phyloP scores from a whole-genome alignment of 2,329 filamentous ascomycete species.

The Aspergillus persii region DNA sequence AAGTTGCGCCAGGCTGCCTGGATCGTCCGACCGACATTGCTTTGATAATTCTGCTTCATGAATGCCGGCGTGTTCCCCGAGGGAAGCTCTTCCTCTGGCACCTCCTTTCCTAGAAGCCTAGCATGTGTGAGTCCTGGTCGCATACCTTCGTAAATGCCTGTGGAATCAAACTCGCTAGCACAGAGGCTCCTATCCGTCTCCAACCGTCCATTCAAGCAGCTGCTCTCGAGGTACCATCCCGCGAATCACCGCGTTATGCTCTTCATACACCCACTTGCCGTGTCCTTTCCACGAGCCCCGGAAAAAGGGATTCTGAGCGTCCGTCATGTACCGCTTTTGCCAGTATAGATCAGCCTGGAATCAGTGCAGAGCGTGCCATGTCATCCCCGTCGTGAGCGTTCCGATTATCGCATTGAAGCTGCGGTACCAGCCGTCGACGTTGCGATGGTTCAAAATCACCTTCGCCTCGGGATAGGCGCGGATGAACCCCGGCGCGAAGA shows the following conservation, averaged over 20 bases:
- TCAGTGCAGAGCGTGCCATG: conserved; percentile 2
- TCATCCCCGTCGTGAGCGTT: not conserved
- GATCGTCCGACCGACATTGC: not conserved
- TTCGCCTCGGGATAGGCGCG: conserved; percentile 24
- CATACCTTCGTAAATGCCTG: too few relatives aligned
- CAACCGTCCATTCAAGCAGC: conserved; percentile 11
- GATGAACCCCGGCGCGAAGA: conserved; percentile 22
- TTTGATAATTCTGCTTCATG: not conserved
- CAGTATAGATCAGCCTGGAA: conserved; percentile 14
- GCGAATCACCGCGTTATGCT: conserved; percentile 9
- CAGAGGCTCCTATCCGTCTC: conserved; percentile 18
- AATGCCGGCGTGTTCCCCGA: conserved; percentile 3
- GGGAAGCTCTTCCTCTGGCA: conserved; percentile 7
- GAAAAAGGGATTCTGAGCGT: not conserved
- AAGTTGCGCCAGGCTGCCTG: not conserved
- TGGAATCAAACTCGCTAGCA: conserved; percentile 5
- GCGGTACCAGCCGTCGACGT: conserved; percentile 17
- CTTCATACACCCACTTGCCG: conserved; percentile 13
- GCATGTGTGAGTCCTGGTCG: not conserved
- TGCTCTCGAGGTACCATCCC: conserved; percentile 1
- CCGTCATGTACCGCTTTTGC: conserved; percentile 1
- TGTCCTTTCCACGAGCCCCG: conserved; percentile 4
- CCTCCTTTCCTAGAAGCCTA: conserved; percentile 10
- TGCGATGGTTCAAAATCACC: conserved; percentile 23
- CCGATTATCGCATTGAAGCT: conserved; percentile 3